Conservation (phyloP, 345 rosid species). For the Pelargonium nanum region DNA sequence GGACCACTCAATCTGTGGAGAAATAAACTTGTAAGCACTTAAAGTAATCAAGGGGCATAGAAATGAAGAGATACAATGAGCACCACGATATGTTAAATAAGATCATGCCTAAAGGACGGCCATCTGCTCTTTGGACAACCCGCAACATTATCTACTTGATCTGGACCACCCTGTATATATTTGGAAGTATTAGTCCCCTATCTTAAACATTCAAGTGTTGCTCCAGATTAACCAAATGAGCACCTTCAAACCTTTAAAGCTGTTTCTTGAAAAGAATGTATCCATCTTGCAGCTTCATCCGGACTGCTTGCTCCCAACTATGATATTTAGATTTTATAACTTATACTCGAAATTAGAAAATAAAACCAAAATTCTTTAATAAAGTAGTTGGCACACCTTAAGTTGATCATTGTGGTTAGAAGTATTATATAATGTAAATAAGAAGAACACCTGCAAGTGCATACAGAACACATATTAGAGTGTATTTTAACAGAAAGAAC, state of each 20-base stretch:
- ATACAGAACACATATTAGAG: background rate
- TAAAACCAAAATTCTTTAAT: background rate
- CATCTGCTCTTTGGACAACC: slow-evolving; percentile 44
- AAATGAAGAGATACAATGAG: background rate
- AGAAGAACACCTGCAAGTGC: slow-evolving; percentile 61
- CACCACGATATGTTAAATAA: background rate
- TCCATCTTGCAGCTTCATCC: slow-evolving; percentile 94
- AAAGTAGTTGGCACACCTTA: slow-evolving; percentile 36
- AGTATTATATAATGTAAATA: slow-evolving; percentile 67
- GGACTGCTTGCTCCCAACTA: slow-evolving; percentile 92
- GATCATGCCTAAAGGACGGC: slow-evolving; percentile 32
- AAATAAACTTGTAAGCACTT: background rate
- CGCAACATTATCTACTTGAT: slow-evolving; percentile 38
- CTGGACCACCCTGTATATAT: slow-evolving; percentile 36
- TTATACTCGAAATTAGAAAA: background rate
- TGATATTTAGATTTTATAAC: slow-evolving; percentile 6
- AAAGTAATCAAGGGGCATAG: background rate
- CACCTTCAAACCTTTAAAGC: slow-evolving; percentile 50
- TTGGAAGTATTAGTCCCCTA: background rate
- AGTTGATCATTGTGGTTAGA: slow-evolving; percentile 63
- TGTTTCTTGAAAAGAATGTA: slow-evolving; percentile 51
- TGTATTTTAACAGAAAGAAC: background rate
- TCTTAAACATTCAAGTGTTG: background rate
- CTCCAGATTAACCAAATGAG: background rate
- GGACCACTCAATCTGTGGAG: slow-evolving; percentile 21